phyloP scores from a whole-genome alignment of 371 early-diverging fungal species.

The Mortierella sp. region DNA sequence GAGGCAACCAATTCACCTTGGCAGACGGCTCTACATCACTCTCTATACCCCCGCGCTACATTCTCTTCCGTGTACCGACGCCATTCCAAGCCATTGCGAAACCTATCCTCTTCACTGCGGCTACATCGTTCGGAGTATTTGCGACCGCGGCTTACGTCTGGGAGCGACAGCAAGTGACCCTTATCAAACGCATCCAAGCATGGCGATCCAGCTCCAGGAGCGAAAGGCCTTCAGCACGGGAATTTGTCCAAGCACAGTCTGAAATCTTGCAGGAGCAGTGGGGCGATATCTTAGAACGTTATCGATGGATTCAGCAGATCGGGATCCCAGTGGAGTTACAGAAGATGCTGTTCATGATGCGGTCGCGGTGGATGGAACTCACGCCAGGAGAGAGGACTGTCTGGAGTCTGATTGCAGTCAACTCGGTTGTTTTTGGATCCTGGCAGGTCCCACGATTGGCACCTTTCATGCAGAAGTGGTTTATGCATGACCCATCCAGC shows the following conservation, averaged over 20 bases:
- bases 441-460: conserved; percentile 77
- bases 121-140: conserved; percentile 27
- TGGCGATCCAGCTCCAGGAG: conserved; percentile 35
- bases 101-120: conserved; percentile 45
- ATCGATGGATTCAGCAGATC: conserved; percentile 48
- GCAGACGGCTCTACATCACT: conserved; percentile 2
- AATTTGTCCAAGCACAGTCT: conserved; percentile 43
- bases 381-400: conserved; percentile 67
- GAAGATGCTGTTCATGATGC: conserved; percentile 37
- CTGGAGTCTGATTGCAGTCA: conserved; percentile 74
- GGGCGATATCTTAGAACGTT: conserved; percentile 24
- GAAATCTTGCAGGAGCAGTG: conserved; percentile 40
- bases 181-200: conserved; percentile 44
- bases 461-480: conserved; percentile 78
- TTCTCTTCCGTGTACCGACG: conserved; percentile 24
- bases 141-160: conserved; percentile 41
- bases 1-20: background rate
- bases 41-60: conserved; percentile 13
- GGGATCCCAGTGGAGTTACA: conserved; percentile 45
- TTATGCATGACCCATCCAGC: conserved; percentile 76
- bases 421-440: conserved; percentile 75
- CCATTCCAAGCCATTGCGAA: conserved; percentile 36
- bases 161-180: conserved; percentile 38
- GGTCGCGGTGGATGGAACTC: conserved; percentile 44
- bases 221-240: conserved; percentile 28